A percentile compares a stretch with the other conserved stretches of the same genome.
These are phyloP conservation scores for Epicoccum nigrum DNA, from an alignment of 2,329 filamentous ascomycete genomes.

Conservation along the genomic window DNA sequence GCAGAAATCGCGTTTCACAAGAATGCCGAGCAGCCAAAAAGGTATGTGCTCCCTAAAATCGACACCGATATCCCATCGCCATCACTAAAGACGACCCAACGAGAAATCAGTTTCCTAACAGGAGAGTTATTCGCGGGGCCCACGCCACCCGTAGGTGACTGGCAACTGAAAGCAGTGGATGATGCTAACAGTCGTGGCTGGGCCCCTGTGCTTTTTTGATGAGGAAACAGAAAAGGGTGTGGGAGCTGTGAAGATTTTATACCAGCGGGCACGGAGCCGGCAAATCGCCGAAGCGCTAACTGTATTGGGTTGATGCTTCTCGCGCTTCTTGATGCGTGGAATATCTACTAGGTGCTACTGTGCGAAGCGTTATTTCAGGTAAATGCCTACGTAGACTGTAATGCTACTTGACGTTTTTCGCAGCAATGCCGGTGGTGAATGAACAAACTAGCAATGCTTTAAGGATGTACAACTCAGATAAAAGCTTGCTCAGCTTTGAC, in stretches of 20 bases:
- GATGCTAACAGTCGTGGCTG: constrained; percentile 71
- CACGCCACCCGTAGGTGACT: constrained; percentile 63
- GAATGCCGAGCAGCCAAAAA: background rate
- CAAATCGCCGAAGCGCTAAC: constrained; percentile 14
- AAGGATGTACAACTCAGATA: no score
- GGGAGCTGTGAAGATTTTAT: constrained; percentile 15
- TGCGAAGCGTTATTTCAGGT: no score
- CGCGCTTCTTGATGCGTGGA: background rate
- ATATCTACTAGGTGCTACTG: no score
- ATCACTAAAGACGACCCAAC: constrained; percentile 72
- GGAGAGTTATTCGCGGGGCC: constrained; percentile 67
- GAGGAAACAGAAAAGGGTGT: constrained; percentile 50
- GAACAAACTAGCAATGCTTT: no score
- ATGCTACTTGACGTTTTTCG: background rate
- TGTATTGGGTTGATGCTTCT: background rate
- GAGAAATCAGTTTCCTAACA: constrained; percentile 72
- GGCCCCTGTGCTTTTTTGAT: constrained; percentile 66
- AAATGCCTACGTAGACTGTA: background rate
- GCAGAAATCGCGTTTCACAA: background rate
- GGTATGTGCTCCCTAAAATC: constrained; percentile 69
- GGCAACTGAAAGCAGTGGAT: constrained; percentile 69
- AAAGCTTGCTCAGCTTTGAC: no score
- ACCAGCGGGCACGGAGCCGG: constrained; percentile 10
- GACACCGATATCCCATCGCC: constrained; percentile 74
- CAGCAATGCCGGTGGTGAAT: no score